These are phyloP conservation scores for Malassezia arunalokei DNA, from an alignment of 1,284 basidiomycete genomes.

Conservation along the genomic window DNA sequence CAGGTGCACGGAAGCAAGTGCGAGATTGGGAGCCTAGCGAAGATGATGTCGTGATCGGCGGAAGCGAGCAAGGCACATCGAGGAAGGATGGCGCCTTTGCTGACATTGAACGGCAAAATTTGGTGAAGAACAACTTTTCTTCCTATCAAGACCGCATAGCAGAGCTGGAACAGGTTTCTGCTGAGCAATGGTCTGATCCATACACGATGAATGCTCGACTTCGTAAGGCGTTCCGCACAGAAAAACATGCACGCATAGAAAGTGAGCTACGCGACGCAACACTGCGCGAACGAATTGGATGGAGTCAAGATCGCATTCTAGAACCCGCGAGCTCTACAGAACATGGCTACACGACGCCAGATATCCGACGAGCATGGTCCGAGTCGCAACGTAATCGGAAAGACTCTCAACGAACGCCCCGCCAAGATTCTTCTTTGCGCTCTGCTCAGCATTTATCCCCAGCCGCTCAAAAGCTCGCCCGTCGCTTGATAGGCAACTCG, in stretches of 20 bases:
- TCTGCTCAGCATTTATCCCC: not conserved
- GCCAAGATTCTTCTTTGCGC: not conserved
- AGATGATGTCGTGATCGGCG: slow-evolving; percentile 78
- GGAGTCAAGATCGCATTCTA: slow-evolving; percentile 17
- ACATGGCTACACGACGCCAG: slow-evolving; percentile 1
- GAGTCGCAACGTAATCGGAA: not conserved
- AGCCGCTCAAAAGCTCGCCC: slow-evolving; percentile 3
- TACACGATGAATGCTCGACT: slow-evolving; percentile 63
- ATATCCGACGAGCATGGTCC: not conserved
- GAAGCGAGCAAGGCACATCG: slow-evolving; percentile 52
- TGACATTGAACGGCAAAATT: slow-evolving; percentile 71
- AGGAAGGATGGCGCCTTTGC: slow-evolving; percentile 68
- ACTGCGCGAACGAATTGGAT: slow-evolving; percentile 52
- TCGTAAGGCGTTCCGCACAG: slow-evolving; percentile 67
- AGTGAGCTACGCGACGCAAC: slow-evolving; percentile 58
- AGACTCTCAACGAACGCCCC: not conserved
- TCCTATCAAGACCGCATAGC: slow-evolving; percentile 64
- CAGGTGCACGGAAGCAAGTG: slow-evolving; percentile 77
- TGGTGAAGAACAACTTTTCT: slow-evolving; percentile 60
- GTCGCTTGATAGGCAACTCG: slow-evolving; percentile 1
- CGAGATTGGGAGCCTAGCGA: slow-evolving; percentile 93
- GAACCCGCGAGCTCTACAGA: slow-evolving; percentile 3
- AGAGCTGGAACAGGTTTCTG: slow-evolving; percentile 61
- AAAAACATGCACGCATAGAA: slow-evolving; percentile 64
- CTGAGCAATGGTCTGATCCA: slow-evolving; percentile 67